Evolutionary conservation across 2,329 filamentous ascomycete genomes (phyloP).

Genomic region (Aspergillus versicolor): DNA sequence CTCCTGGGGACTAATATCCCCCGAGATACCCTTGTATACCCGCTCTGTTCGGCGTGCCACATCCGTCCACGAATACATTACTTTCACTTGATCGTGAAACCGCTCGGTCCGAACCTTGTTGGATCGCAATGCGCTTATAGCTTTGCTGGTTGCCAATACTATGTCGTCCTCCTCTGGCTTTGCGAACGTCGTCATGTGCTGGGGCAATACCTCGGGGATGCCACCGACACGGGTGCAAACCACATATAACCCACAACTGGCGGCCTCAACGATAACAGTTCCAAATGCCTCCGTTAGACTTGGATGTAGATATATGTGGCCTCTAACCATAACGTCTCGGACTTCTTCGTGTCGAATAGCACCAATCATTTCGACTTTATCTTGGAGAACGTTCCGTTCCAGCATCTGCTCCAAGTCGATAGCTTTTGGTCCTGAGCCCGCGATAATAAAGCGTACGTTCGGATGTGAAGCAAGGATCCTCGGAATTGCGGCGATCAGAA

Average conservation of each 20-base stretch:
- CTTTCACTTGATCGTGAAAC: conserved; percentile 95
- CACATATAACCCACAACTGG: conserved; percentile 91
- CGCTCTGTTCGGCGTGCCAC: conserved; percentile 90
- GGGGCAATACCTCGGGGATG: conserved; percentile 92
- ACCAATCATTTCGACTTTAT: conserved; percentile 88
- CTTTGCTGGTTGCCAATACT: conserved; percentile 82
- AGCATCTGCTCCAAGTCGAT: conserved; percentile 99
- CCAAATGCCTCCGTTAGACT: conserved; percentile 96
- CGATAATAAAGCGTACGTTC: conserved; percentile 95
- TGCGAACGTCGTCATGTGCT: conserved; percentile 96
- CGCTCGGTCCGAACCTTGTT: conserved; percentile 87
- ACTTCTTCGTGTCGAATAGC: conserved; percentile 94
- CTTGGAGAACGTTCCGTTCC: conserved; percentile 89
- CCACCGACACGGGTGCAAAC: conserved; percentile 96
- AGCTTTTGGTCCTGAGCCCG: conserved; percentile 90
- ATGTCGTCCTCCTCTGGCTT: conserved; percentile 96
- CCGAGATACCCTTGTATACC: conserved; percentile 91
- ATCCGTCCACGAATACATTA: conserved; percentile 99
- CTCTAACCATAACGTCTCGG: conserved; percentile 93
- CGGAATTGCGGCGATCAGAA: conserved; percentile 93
- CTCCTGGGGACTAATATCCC: conserved; percentile 78
- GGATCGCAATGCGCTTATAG: conserved; percentile 80
- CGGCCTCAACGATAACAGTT: conserved; percentile 95
- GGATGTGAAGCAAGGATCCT: conserved; percentile 85
- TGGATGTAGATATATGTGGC: conserved; percentile 94